Conservation (phyloP, 1,284 basidiomycete genomes). For the Puccinia novopanici region DNA sequence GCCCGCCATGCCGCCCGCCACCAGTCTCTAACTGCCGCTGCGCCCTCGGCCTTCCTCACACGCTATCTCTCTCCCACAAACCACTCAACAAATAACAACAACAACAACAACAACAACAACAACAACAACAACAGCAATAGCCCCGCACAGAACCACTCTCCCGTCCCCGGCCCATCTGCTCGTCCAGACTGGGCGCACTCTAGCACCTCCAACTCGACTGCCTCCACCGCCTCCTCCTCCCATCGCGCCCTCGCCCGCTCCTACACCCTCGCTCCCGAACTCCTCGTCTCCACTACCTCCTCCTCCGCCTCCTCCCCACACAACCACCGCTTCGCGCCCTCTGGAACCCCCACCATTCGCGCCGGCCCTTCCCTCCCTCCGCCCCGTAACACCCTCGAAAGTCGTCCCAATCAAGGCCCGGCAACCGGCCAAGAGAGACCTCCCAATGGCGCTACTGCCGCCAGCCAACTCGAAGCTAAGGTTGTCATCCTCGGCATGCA, state of each 20-base stretch:
- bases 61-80: constrained; percentile 62
- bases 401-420: background rate
- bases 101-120: background rate
- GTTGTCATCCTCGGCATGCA: constrained; percentile 96
- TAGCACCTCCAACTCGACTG: constrained; percentile 32
- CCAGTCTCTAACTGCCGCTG: background rate
- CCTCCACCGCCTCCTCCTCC: constrained; percentile 51
- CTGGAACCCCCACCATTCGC: background rate
- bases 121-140: constrained; percentile 38
- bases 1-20: constrained; percentile 12
- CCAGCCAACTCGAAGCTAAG: constrained; percentile 75
- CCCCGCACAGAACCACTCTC: constrained; percentile 27
- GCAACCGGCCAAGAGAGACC: background rate
- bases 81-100: too few species aligned
- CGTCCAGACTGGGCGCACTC: constrained; percentile 52
- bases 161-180: constrained; percentile 31
- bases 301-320: constrained; percentile 52
- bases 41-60: background rate
- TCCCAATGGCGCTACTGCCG: background rate
- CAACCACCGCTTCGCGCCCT: constrained; percentile 52
- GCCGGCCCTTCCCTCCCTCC: background rate
- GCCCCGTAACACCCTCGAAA: background rate
- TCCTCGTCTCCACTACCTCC: constrained; percentile 35
- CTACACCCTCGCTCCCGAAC: constrained; percentile 10
- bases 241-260: constrained; percentile 1